Conservation (phyloP, 306 rosid species). For the Ziziphus jujuba region DNA sequence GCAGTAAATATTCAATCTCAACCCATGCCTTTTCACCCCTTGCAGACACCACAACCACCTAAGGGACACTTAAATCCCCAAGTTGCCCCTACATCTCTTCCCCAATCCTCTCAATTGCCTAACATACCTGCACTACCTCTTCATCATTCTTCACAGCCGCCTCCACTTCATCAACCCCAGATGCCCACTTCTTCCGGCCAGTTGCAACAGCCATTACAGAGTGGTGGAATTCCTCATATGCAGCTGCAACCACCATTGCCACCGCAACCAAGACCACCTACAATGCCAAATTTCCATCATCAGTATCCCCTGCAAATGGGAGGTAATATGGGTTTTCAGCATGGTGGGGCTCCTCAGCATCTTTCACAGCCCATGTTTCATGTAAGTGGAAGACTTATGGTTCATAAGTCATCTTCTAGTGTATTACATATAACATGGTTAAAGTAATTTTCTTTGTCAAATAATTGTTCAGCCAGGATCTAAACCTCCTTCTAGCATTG, state of each 20-base stretch:
- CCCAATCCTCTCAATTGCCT: constrained; percentile 72
- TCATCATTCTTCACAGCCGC: constrained; percentile 72
- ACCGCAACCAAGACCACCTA: constrained; percentile 69
- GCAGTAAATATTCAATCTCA: constrained; percentile 63
- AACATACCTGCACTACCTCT: constrained; percentile 55
- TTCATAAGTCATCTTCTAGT: constrained; percentile 15
- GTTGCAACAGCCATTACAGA: constrained; percentile 67
- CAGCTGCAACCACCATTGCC: constrained; percentile 77
- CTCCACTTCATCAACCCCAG: constrained; percentile 62
- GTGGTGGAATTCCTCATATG: constrained; percentile 67
- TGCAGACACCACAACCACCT: constrained; percentile 64
- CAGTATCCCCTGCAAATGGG: constrained; percentile 78
- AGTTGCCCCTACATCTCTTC: constrained; percentile 43
- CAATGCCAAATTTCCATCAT: constrained; percentile 59
- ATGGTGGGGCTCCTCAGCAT: constrained; percentile 67
- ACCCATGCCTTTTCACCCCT: constrained; percentile 55
- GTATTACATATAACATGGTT: constrained; percentile 5
- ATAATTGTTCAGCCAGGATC: constrained; percentile 61
- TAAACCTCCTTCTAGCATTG: constrained; percentile 64
- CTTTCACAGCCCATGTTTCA: constrained; percentile 74
- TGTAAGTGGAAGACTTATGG: constrained; percentile 56
- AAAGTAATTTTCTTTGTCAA: constrained; percentile 20
- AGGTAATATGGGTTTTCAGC: constrained; percentile 65
- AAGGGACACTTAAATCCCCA: constrained; percentile 70
- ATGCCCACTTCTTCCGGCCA: constrained; percentile 54